Evolutionary conservation across 768 basidiomycete species (phyloP).

Genomic region (Termitomyces sp.): DNA sequence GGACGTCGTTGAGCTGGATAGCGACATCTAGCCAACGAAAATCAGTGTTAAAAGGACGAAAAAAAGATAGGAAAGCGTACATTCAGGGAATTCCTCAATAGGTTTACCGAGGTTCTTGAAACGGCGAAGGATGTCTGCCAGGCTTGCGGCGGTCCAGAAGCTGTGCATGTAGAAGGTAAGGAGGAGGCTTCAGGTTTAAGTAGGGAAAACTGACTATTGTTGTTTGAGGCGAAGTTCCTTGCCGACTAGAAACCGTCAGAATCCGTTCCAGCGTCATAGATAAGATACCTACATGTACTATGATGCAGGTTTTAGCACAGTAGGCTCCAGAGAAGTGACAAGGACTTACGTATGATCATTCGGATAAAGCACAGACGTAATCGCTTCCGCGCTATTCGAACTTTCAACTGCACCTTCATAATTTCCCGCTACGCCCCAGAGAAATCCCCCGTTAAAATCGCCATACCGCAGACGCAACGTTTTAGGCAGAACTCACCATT

Average conservation of each 20-base stretch:
- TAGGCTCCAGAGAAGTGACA: neutral
- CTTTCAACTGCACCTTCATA: conserved; percentile 88
- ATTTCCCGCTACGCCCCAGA: conserved; percentile 62
- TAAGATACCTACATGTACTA: conserved; percentile 38
- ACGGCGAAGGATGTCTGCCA: conserved; percentile 85
- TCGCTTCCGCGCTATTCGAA: conserved; percentile 86
- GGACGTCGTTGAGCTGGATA: conserved; percentile 91
- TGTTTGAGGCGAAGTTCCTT: conserved; percentile 91
- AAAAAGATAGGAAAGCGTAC: conserved; percentile 34
- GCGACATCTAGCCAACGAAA: conserved; percentile 54
- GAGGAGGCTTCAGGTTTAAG: neutral
- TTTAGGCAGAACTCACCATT: conserved; percentile 50
- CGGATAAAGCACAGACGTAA: conserved; percentile 94
- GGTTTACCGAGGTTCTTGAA: conserved; percentile 88
- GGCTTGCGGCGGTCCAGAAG: conserved; percentile 88
- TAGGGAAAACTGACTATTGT: conserved; percentile 55
- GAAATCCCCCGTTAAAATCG: neutral
- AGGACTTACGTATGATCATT: conserved; percentile 76
- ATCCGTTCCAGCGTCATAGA: neutral
- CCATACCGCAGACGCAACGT: neutral
- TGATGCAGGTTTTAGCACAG: neutral
- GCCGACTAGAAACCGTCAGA: conserved; percentile 46
- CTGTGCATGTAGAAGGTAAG: conserved; percentile 21
- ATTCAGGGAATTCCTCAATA: conserved; percentile 78
- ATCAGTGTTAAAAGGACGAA: neutral